Conservation (phyloP, 331 rosid species). For the Quercus lobata region DNA sequence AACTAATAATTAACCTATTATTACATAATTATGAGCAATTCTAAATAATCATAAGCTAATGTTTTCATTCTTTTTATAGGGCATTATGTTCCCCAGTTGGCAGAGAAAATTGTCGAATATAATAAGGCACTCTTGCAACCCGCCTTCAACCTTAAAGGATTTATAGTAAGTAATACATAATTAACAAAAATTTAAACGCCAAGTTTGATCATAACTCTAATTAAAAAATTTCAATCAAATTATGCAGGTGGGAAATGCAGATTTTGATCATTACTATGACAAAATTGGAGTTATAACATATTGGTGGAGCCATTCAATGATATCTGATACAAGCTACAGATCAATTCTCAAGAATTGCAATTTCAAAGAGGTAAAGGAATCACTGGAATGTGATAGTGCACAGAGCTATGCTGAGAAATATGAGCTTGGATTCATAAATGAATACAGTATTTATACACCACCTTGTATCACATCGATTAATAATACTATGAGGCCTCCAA, state of each 20-base stretch:
- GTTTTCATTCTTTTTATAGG: conserved; percentile 30
- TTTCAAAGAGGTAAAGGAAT: conserved; percentile 34
- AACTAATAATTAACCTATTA: neutral
- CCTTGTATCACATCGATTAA: conserved; percentile 24
- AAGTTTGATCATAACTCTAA: neutral
- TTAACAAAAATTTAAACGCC: neutral
- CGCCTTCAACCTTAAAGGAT: conserved; percentile 66
- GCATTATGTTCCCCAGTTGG: conserved; percentile 85
- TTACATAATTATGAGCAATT: neutral
- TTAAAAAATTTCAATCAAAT: neutral
- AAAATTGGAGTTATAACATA: conserved; percentile 64
- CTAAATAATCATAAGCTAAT: conserved; percentile 8
- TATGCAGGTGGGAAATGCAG: conserved; percentile 78
- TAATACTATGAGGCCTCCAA: conserved; percentile 1
- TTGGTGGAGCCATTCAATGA: conserved; percentile 87
- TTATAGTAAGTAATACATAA: conserved; percentile 42
- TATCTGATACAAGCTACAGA: conserved; percentile 65
- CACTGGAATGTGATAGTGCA: conserved; percentile 44
- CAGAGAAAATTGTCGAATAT: conserved; percentile 54
- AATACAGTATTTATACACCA: conserved; percentile 75
- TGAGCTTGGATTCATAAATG: conserved; percentile 61
- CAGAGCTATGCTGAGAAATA: conserved; percentile 44
- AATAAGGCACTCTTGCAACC: conserved; percentile 45
- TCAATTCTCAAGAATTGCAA: conserved; percentile 63
- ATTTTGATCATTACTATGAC: conserved; percentile 62